phyloP scores from a whole-genome alignment of 1,139 yeast genomes.

The Suhomyces taliae region DNA sequence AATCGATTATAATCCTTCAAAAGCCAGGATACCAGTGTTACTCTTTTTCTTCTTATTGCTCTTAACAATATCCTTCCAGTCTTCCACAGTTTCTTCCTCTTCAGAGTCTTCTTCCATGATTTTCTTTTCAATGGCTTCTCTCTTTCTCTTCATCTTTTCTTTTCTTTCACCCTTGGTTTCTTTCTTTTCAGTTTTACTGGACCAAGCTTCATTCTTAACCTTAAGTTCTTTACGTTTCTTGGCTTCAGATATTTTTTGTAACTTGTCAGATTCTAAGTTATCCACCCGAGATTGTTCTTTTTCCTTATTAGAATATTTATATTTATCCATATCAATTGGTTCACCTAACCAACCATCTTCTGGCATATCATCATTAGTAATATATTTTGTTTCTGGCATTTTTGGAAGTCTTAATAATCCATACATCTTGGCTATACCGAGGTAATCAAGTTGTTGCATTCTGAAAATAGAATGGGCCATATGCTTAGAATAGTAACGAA shows the following conservation, averaged over 20 bases:
- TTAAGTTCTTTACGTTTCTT: slow-evolving; percentile 49
- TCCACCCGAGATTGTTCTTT: slow-evolving; percentile 65
- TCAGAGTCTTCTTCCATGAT: slow-evolving; percentile 47
- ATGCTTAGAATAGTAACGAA: slow-evolving; percentile 84
- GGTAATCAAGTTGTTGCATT: slow-evolving; percentile 64
- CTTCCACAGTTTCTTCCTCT: slow-evolving; percentile 60
- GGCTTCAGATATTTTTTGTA: slow-evolving; percentile 45
- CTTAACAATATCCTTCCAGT: slow-evolving; percentile 86
- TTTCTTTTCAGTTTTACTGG: slow-evolving; percentile 63
- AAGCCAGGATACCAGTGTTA: slow-evolving; percentile 45
- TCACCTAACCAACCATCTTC: slow-evolving; percentile 73
- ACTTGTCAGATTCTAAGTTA: slow-evolving; percentile 51
- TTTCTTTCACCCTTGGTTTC: slow-evolving; percentile 64
- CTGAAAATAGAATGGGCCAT: slow-evolving; percentile 90
- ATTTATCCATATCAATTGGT: slow-evolving; percentile 63
- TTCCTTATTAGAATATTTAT: slow-evolving; percentile 59
- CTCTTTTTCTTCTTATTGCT: slow-evolving; percentile 57
- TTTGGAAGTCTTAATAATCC: slow-evolving; percentile 83
- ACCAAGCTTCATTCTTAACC: slow-evolving; percentile 76
- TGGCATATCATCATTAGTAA: slow-evolving; percentile 50
- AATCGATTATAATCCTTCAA: slow-evolving; percentile 64
- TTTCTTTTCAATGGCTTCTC: slow-evolving; percentile 63
- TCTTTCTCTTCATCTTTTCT: slow-evolving; percentile 59
- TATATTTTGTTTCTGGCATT: slow-evolving; percentile 83
- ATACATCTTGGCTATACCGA: slow-evolving; percentile 71